Evolutionary conservation across 345 rosid species (phyloP).

Genomic region (Angophora floribunda): DNA sequence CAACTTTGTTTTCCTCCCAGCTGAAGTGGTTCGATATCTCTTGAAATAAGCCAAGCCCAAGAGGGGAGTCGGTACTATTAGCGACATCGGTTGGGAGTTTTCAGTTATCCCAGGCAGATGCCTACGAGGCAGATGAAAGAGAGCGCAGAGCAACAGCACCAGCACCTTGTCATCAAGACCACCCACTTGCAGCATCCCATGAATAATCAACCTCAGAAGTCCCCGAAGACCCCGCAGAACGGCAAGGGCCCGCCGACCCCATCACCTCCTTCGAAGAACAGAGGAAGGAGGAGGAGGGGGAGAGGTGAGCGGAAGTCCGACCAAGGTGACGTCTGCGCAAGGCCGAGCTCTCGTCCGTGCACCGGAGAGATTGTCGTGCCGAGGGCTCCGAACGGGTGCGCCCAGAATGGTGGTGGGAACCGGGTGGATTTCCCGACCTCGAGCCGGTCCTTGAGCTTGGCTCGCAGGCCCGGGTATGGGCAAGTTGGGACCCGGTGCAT

Average conservation of each 20-base stretch:
- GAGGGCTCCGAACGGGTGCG: conserved; percentile 13
- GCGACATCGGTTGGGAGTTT: neutral
- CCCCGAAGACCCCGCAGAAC: conserved; percentile 56
- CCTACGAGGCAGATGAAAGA: conserved; percentile 92
- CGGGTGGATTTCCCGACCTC: conserved; percentile 52
- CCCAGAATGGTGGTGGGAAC: conserved; percentile 28
- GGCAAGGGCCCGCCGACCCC: conserved; percentile 56
- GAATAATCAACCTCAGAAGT: conserved; percentile 38
- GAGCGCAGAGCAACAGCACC: conserved; percentile 39
- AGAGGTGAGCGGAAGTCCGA: conserved; percentile 96
- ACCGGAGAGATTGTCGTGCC: conserved; percentile 27
- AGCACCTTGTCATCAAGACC: conserved; percentile 53
- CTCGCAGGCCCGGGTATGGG: conserved; percentile 87
- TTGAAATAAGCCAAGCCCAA: neutral
- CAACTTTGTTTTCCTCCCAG: neutral
- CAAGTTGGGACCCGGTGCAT: conserved; percentile 84
- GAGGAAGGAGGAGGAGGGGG: conserved; percentile 82
- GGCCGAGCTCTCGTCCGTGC: conserved; percentile 95
- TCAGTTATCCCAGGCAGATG: conserved; percentile 20
- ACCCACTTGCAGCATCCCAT: conserved; percentile 49
- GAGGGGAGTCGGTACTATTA: neutral
- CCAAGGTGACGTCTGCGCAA: conserved; percentile 72
- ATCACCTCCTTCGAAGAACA: conserved; percentile 61
- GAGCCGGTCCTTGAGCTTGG: conserved; percentile 68
- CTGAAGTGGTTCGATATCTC: neutral